phyloP scores from a whole-genome alignment of 768 basidiomycete genomes.

The Austroboletus eburneus region DNA sequence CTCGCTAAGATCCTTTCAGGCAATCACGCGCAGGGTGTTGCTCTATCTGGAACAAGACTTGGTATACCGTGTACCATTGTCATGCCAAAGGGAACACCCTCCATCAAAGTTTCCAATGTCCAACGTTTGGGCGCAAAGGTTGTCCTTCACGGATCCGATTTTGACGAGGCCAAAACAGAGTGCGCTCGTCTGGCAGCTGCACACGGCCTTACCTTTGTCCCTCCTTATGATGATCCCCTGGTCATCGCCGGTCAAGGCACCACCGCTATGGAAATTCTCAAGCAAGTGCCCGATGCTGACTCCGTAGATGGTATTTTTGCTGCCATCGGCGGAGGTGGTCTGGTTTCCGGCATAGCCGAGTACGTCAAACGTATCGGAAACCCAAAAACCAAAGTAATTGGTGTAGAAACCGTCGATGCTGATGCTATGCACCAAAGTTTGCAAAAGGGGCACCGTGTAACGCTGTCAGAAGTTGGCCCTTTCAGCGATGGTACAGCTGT shows the following conservation, averaged over 20 bases:
- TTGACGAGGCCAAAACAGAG: constrained; percentile 94
- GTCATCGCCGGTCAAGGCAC: constrained; percentile 98
- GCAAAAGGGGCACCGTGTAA: constrained; percentile 74
- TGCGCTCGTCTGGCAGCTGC: constrained; percentile 77
- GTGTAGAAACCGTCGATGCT: constrained; percentile 93
- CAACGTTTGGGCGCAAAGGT: constrained; percentile 94
- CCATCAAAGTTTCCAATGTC: constrained; percentile 95
- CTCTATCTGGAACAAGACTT: constrained; percentile 84
- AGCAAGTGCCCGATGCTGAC: constrained; percentile 77
- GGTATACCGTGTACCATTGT: constrained; percentile 97
- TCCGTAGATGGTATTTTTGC: constrained; percentile 81
- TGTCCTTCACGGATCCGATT: constrained; percentile 86
- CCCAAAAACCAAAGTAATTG: constrained; percentile 75
- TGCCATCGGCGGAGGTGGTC: constrained; percentile 91
- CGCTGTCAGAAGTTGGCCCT: constrained; percentile 85
- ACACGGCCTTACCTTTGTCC: constrained; percentile 85
- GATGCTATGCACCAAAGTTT: constrained; percentile 91
- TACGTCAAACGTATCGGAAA: constrained; percentile 92
- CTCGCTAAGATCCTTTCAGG: constrained; percentile 44
- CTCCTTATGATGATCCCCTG: constrained; percentile 95
- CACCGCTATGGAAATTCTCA: constrained; percentile 89
- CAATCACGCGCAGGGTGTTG: constrained; percentile 98
- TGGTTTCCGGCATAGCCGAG: constrained; percentile 84
- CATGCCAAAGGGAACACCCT: constrained; percentile 93
- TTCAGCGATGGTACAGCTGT: constrained; percentile 99